A percentile compares a stretch with the other conserved stretches of the same genome.
Evolutionary conservation across 2,329 filamentous ascomycete genomes (phyloP).

Genomic region (Colletotrichum tofieldiae): DNA sequence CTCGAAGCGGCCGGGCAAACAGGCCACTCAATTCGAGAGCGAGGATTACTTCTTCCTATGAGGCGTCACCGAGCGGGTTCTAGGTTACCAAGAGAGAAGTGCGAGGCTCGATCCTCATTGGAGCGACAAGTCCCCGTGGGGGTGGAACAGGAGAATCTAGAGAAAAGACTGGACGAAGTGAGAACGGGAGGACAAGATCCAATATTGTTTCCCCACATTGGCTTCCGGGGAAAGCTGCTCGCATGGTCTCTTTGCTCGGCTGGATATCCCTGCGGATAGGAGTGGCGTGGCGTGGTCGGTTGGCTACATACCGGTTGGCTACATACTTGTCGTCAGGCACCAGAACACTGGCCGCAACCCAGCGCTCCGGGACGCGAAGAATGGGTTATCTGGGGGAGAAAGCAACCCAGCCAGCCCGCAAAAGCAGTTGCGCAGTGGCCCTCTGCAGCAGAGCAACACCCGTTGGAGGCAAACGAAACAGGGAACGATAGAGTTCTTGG

Average conservation of each 20-base stretch:
- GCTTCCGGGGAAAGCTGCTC: constrained; percentile 19
- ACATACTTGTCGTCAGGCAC: not conserved
- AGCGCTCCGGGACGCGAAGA: constrained; percentile 7
- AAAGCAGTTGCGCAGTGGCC: not conserved
- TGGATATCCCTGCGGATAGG: not conserved
- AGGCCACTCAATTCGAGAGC: not conserved
- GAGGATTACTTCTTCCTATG: not conserved
- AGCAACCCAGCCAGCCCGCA: too few relatives aligned
- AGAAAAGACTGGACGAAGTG: not conserved
- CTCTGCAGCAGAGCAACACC: not conserved
- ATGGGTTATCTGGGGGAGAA: constrained; percentile 33
- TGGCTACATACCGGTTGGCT: not conserved
- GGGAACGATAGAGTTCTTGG: constrained; percentile 22
- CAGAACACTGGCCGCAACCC: constrained; percentile 6
- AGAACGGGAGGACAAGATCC: not conserved
- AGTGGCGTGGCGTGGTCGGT: constrained; percentile 4
- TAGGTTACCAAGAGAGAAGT: not conserved
- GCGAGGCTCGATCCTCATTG: constrained; percentile 32
- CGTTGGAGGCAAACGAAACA: not conserved
- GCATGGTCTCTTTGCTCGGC: not conserved
- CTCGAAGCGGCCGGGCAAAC: constrained; percentile 2
- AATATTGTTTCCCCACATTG: constrained; percentile 7
- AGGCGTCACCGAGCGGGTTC: constrained; percentile 19
- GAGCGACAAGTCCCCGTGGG: constrained; percentile 23
- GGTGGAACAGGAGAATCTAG: constrained; percentile 2